phyloP scores from a whole-genome alignment of 225 moss, liverwort and hornwort genomes.

The Anthoceros angustus region DNA sequence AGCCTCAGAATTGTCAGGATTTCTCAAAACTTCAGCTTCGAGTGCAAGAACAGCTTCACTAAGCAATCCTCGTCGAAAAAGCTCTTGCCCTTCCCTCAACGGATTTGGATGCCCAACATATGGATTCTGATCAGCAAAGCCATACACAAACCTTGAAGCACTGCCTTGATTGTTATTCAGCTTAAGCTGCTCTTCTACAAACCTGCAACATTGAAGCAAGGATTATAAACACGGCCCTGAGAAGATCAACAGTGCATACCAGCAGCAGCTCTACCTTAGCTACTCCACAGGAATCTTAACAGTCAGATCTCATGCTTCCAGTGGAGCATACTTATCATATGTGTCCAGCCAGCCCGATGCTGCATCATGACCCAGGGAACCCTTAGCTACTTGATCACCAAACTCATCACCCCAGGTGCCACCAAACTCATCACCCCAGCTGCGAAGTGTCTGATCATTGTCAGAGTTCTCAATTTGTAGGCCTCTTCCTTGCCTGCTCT shows the following conservation, averaged over 20 bases:
- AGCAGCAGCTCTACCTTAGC: not conserved
- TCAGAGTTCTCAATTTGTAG: slow-evolving; percentile 59
- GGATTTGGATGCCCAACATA: slow-evolving; percentile 96
- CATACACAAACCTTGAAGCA: slow-evolving; percentile 67
- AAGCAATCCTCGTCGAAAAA: slow-evolving; percentile 88
- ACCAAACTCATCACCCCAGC: slow-evolving; percentile 38
- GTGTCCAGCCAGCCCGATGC: slow-evolving; percentile 79
- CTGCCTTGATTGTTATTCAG: slow-evolving; percentile 28
- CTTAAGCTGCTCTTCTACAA: slow-evolving; percentile 72
- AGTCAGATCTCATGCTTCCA: not conserved
- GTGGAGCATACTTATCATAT: slow-evolving; percentile 61
- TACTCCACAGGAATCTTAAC: not conserved
- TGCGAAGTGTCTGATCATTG: slow-evolving; percentile 52
- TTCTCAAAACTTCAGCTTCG: slow-evolving; percentile 92
- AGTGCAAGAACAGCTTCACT: slow-evolving; percentile 97
- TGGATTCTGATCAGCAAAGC: slow-evolving; percentile 90
- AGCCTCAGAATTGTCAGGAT: slow-evolving; percentile 71
- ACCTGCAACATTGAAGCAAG: slow-evolving; percentile 22
- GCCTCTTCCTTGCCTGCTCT: slow-evolving; percentile 17
- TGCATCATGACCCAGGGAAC: slow-evolving; percentile 42
- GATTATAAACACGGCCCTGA: not conserved
- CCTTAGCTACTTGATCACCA: slow-evolving; percentile 40
- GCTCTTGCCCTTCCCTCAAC: slow-evolving; percentile 90
- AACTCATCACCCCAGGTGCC: slow-evolving; percentile 72
- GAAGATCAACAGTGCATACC: too few species aligned